phyloP scores from a whole-genome alignment of 2,329 filamentous ascomycete genomes.

The Penicillium sp. region DNA sequence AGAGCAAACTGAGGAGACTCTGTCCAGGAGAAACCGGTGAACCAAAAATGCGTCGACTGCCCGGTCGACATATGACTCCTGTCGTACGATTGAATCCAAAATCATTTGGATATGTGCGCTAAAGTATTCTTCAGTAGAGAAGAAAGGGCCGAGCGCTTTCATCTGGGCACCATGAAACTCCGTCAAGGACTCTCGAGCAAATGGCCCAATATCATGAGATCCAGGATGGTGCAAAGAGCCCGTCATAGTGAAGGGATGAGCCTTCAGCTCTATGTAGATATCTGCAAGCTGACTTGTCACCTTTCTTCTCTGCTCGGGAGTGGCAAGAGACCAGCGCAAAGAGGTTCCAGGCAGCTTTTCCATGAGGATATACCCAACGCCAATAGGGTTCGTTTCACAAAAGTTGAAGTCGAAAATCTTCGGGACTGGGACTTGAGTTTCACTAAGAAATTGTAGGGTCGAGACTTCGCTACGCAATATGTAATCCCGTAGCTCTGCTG shows the following conservation, averaged over 20 bases:
- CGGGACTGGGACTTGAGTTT: no score
- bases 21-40: constrained; percentile 45
- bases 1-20: constrained; percentile 19
- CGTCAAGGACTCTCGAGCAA: constrained; percentile 42
- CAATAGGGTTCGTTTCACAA: not conserved
- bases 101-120: constrained; percentile 34
- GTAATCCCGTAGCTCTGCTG: no score
- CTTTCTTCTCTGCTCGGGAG: constrained; percentile 1
- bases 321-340: not conserved
- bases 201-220: constrained; percentile 31
- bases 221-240: constrained; percentile 27
- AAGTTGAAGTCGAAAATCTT: not conserved
- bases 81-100: constrained; percentile 37
- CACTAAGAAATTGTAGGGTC: no score
- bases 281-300: constrained; percentile 3
- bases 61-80: constrained; percentile 39
- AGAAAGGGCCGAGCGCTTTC: constrained; percentile 35
- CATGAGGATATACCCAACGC: constrained; percentile 1
- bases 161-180: constrained; percentile 29
- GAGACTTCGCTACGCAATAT: no score
- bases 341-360: not conserved
- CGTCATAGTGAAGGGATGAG: not conserved
- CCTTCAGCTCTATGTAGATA: constrained; percentile 1
- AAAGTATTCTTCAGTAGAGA: constrained; percentile 39
- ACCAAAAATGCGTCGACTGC: constrained; percentile 41